These are phyloP conservation scores for Clathrus columnatus DNA, from an alignment of 768 basidiomycete species.

Conservation along the genomic window DNA sequence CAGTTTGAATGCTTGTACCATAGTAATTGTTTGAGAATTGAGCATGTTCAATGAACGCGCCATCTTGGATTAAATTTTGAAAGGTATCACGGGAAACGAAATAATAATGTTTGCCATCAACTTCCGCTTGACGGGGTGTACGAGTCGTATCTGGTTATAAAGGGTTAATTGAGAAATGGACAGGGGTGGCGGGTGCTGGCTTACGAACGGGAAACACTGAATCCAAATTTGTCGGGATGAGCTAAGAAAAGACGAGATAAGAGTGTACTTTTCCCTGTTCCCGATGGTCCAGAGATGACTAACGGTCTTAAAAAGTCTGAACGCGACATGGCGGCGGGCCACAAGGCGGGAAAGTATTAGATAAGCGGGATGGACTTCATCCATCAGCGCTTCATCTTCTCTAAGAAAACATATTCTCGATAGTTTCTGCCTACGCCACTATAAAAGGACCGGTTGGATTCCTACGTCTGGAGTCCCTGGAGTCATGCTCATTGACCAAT, in stretches of 20 bases:
- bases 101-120: constrained; percentile 34
- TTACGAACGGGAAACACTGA: no score
- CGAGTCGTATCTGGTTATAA: constrained; percentile 36
- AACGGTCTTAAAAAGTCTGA: constrained; percentile 24
- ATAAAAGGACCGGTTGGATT: no score
- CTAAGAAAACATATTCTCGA: no score
- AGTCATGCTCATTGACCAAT: no score
- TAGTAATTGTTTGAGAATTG: constrained; percentile 36
- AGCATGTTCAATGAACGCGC: constrained; percentile 40
- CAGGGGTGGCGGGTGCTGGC: constrained; percentile 18
- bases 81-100: constrained; percentile 34
- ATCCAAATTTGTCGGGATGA: no score
- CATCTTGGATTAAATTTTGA: constrained; percentile 25
- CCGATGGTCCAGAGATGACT: constrained; percentile 35
- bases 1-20: no score
- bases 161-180: constrained; percentile 25
- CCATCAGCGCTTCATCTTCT: no score
- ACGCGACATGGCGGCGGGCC: no score
- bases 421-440: no score
- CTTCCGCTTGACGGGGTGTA: constrained; percentile 32
- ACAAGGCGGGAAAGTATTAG: no score
- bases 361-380: no score
- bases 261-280: constrained; percentile 39
- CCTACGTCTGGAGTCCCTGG: no score
- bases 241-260: constrained; percentile 32